These are phyloP conservation scores for Eimeria acervulina DNA, from an alignment of 169 alveolate genomes.

Conservation along the genomic window DNA sequence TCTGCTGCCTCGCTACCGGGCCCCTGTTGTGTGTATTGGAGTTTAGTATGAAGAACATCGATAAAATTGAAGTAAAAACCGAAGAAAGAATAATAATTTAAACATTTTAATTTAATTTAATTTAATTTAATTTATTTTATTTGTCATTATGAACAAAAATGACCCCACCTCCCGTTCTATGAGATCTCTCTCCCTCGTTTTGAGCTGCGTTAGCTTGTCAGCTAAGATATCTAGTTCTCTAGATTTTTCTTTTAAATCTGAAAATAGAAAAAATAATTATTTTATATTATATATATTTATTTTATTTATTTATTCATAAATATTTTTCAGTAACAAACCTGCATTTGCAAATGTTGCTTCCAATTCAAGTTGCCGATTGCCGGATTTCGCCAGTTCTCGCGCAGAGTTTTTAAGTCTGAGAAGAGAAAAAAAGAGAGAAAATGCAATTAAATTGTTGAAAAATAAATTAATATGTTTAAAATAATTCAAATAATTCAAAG, in stretches of 20 bases:
- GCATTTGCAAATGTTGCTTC: slow-evolving; percentile 74
- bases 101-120: neutral
- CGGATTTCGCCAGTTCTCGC: slow-evolving; percentile 73
- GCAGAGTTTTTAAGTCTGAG: slow-evolving; percentile 73
- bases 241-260: slow-evolving; percentile 79
- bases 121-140: neutral
- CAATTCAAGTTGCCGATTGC: slow-evolving; percentile 32
- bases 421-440: neutral
- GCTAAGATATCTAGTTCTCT: slow-evolving; percentile 78
- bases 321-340: slow-evolving; percentile 42
- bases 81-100: too few relatives aligned
- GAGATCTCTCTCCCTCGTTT: slow-evolving; percentile 53
- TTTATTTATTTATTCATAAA: neutral
- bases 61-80: neutral
- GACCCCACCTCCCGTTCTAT: slow-evolving; percentile 69
- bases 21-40: neutral
- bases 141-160: too few relatives aligned
- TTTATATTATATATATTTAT: neutral
- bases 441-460: neutral
- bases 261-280: neutral
- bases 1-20: slow-evolving; percentile 24
- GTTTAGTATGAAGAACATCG: neutral
- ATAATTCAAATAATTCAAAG: neutral
- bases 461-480: neutral
- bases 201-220: slow-evolving; percentile 72